These are phyloP conservation scores for Saccharomycopsis sp. DNA, from an alignment of 805 yeast genomes.

Conservation along the genomic window DNA sequence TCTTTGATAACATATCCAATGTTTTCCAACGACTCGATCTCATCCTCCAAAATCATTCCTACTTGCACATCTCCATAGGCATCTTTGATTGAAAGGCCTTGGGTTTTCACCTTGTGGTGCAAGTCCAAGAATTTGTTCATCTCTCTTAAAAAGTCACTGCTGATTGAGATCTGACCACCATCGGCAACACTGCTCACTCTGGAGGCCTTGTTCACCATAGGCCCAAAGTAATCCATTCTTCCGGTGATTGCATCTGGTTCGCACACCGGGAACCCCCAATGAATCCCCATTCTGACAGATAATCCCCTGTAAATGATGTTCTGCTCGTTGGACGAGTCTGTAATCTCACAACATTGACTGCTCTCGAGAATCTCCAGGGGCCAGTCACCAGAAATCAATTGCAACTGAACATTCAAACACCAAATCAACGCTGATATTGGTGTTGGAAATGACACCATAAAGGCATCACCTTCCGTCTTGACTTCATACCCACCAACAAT, in stretches of 20 bases:
- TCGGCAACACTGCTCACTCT: conserved; percentile 91
- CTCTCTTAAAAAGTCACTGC: conserved; percentile 72
- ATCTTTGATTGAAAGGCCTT: conserved; percentile 28
- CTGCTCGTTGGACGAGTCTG: conserved; percentile 45
- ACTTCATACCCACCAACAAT: conserved; percentile 97
- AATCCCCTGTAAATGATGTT: conserved; percentile 71
- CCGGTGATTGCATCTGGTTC: conserved; percentile 91
- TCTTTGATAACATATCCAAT: conserved; percentile 61
- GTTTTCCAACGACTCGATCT: conserved; percentile 53
- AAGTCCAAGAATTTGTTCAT: conserved; percentile 46
- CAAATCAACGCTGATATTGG: conserved; percentile 84
- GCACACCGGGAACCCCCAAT: conserved; percentile 97
- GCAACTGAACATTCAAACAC: conserved; percentile 90
- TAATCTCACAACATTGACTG: conserved; percentile 73
- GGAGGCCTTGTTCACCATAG: conserved; percentile 94
- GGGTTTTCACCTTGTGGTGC: conserved; percentile 27
- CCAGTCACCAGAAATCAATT: conserved; percentile 82
- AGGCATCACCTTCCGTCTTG: conserved; percentile 98
- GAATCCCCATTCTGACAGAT: conserved; percentile 96
- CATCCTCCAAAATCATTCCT: conserved; percentile 55
- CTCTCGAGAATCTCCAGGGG: conserved; percentile 83
- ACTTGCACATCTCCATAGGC: conserved; percentile 37
- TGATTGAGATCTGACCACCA: conserved; percentile 94
- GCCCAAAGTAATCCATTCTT: conserved; percentile 98
- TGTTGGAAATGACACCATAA: conserved; percentile 93